phyloP scores from a whole-genome alignment of 2,329 filamentous ascomycete genomes.

The Simplicillium sp. region DNA sequence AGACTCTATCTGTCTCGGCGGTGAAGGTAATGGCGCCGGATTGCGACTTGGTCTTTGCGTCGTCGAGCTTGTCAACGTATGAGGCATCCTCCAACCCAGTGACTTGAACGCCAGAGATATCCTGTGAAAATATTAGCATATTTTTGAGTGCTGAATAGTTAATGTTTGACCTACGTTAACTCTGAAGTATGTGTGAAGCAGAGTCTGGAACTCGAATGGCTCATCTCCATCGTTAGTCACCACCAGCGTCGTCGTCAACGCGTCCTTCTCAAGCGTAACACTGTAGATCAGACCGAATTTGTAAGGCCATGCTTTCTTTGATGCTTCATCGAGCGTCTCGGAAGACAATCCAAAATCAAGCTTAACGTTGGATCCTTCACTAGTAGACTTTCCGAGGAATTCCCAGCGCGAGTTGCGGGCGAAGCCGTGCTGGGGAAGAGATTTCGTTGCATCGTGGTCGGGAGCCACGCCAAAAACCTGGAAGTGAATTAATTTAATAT shows the following conservation, averaged over 20 bases:
- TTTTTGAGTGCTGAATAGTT: background rate
- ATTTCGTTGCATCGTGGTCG: slow-evolving; percentile 64
- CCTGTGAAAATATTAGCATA: slow-evolving; percentile 37
- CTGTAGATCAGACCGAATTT: slow-evolving; percentile 90
- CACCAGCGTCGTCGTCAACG: slow-evolving; percentile 71
- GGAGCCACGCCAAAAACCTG: slow-evolving; percentile 81
- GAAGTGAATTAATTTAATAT: no score
- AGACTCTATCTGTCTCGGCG: slow-evolving; percentile 80
- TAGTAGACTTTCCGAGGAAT: slow-evolving; percentile 74
- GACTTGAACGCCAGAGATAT: slow-evolving; percentile 66
- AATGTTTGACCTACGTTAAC: slow-evolving; percentile 51
- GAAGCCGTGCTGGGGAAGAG: slow-evolving; percentile 89
- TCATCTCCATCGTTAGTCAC: slow-evolving; percentile 79
- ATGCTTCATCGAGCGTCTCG: slow-evolving; percentile 58
- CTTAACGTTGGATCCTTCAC: slow-evolving; percentile 61
- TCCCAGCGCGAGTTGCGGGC: slow-evolving; percentile 87
- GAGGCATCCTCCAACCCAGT: slow-evolving; percentile 65
- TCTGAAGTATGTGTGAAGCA: slow-evolving; percentile 85
- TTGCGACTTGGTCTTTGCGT: slow-evolving; percentile 53
- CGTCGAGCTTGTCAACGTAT: slow-evolving; percentile 79
- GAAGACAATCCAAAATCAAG: slow-evolving; percentile 89
- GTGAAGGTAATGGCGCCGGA: slow-evolving; percentile 58
- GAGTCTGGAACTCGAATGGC: slow-evolving; percentile 82
- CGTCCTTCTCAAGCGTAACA: slow-evolving; percentile 69
- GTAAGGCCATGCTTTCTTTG: slow-evolving; percentile 69